Percentiles rank a stretch among this genome's conserved stretches.
Conservation (phyloP, 2,329 filamentous ascomycete genomes). For the Parastagonospora avenae region DNA sequence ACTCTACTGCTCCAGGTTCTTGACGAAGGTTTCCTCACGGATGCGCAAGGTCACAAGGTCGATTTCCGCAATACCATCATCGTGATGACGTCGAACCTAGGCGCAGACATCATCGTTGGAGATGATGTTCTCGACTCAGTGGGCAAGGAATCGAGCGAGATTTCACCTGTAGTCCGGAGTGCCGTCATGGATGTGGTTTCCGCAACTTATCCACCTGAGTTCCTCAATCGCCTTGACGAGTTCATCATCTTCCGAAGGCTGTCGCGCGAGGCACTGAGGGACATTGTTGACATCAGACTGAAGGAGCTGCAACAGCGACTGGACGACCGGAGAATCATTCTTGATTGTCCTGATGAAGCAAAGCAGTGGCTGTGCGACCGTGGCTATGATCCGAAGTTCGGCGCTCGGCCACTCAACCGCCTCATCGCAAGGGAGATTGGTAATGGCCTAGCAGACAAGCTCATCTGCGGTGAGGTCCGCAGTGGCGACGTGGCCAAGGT, state of each 20-base stretch:
- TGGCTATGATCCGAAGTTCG: constrained; percentile 90
- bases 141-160: constrained; percentile 61
- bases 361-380: constrained; percentile 86
- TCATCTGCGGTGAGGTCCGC: constrained; percentile 83
- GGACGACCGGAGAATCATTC: constrained; percentile 80
- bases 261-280: constrained; percentile 75
- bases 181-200: constrained; percentile 90
- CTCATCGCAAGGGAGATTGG: constrained; percentile 89
- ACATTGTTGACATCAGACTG: constrained; percentile 92
- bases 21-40: constrained; percentile 94
- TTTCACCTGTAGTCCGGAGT: constrained; percentile 73
- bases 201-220: constrained; percentile 80
- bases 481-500: constrained; percentile 76
- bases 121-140: constrained; percentile 69
- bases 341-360: constrained; percentile 73
- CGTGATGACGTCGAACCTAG: constrained; percentile 93
- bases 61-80: constrained; percentile 98
- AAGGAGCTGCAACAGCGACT: constrained; percentile 81
- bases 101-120: constrained; percentile 86
- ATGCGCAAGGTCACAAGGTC: constrained; percentile 93
- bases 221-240: constrained; percentile 94
- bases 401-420: constrained; percentile 87
- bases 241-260: constrained; percentile 96
- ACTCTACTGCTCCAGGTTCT: constrained; percentile 90
- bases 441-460: constrained; percentile 86